Percentiles rank a stretch among this genome's conserved stretches.
phyloP scores from a whole-genome alignment of 305 asterid species.

The Solanum hybrid region DNA sequence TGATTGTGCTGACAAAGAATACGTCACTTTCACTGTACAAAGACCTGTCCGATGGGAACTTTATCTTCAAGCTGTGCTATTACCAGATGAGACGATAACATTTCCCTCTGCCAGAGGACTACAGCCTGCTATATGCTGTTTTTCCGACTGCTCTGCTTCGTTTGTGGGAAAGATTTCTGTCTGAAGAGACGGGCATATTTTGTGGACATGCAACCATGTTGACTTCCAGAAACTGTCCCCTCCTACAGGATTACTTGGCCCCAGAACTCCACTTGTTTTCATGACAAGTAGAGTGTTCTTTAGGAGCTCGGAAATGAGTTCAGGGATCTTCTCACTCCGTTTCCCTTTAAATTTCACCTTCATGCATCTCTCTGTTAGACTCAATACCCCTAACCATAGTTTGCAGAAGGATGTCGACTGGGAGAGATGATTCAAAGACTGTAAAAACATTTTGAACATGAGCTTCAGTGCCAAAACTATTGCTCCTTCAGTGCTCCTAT shows the following conservation, averaged over 20 bases:
- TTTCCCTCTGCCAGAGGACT: conserved; percentile 61
- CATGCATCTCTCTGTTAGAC: conserved; percentile 47
- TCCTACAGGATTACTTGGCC: conserved; percentile 43
- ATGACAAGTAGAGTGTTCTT: conserved; percentile 74
- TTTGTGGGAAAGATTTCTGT: conserved; percentile 53
- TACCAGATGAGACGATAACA: conserved; percentile 34
- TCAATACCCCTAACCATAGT: conserved; percentile 58
- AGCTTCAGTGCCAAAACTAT: conserved; percentile 57
- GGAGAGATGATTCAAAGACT: conserved; percentile 46
- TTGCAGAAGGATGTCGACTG: conserved; percentile 52
- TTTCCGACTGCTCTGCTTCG: conserved; percentile 49
- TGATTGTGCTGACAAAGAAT: neutral
- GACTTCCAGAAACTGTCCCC: conserved; percentile 73
- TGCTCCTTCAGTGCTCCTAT: conserved; percentile 69
- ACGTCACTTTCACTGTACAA: neutral
- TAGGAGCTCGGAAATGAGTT: conserved; percentile 83
- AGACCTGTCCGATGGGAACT: neutral
- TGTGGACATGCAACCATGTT: conserved; percentile 72
- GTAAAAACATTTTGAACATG: conserved; percentile 55
- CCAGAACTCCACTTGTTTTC: conserved; percentile 63
- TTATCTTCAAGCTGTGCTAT: conserved; percentile 47
- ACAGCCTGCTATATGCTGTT: conserved; percentile 30
- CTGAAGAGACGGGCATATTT: conserved; percentile 61
- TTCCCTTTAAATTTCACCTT: conserved; percentile 66
- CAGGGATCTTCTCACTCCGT: conserved; percentile 68